Evolutionary conservation across 495 filamentous ascomycete species (phyloP).

Genomic region (Penicillium canescens): DNA sequence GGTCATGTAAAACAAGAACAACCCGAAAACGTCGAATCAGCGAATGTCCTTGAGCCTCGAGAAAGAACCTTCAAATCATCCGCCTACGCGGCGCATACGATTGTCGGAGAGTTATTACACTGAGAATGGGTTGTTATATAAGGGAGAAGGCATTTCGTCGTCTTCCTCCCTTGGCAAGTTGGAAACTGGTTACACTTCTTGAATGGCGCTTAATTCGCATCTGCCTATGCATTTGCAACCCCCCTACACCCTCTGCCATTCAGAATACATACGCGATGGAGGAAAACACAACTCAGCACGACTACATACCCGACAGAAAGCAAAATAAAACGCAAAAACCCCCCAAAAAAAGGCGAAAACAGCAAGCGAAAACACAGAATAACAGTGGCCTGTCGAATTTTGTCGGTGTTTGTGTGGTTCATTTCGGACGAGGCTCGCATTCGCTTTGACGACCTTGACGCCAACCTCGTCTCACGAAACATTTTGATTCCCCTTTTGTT

Average conservation of each 20-base stretch:
- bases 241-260: constrained; percentile 1
- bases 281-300: constrained; percentile 5
- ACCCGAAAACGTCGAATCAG: constrained; percentile 6
- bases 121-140: background rate
- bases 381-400: constrained; percentile 16
- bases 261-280: constrained; percentile 19
- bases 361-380: constrained; percentile 3
- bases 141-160: background rate
- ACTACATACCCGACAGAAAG: constrained; percentile 13
- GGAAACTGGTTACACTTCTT: constrained; percentile 8
- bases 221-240: too few species aligned
- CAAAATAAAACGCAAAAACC: constrained; percentile 10
- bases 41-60: background rate
- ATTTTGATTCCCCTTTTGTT: constrained; percentile 51
- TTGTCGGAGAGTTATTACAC: background rate
- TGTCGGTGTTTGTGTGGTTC: constrained; percentile 26
- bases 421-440: constrained; percentile 30
- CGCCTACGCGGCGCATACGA: background rate
- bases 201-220: constrained; percentile 10
- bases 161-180: background rate
- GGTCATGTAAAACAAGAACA: constrained; percentile 69
- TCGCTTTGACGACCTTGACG: constrained; percentile 34
- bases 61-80: background rate
- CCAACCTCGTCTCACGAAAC: constrained; percentile 47
- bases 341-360: background rate